phyloP scores from a whole-genome alignment of 345 rosid genomes.

The Brassica juncea region DNA sequence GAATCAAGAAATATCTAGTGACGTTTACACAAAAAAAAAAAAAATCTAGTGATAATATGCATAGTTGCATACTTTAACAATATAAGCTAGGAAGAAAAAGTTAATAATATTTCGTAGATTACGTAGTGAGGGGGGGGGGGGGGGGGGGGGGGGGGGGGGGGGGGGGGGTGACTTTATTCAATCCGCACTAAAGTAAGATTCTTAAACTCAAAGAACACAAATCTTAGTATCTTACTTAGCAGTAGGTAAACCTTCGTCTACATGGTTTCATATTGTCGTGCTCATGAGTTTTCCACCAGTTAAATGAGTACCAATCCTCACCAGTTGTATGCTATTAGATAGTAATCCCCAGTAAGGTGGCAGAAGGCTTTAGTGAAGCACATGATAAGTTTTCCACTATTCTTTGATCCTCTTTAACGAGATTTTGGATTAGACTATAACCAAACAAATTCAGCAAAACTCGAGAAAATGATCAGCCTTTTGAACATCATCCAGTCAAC shows the following conservation, averaged over 20 bases:
- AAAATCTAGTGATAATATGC: neutral
- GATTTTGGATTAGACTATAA: neutral
- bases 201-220: neutral
- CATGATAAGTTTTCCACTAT: neutral
- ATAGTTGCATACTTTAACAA: neutral
- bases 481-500: neutral
- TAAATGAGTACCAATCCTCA: neutral
- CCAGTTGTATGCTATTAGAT: neutral
- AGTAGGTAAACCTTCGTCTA: neutral
- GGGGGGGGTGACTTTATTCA: neutral
- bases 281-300: neutral
- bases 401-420: neutral
- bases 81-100: neutral
- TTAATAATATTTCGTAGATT: neutral
- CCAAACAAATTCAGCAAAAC: neutral
- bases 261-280: neutral
- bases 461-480: neutral
- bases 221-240: neutral
- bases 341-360: neutral
- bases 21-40: neutral
- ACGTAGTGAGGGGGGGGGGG: neutral
- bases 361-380: neutral
- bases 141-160: neutral
- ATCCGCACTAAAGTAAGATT: neutral
- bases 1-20: conserved; percentile 2